Percentiles rank a stretch among this genome's conserved stretches.
Evolutionary conservation across 768 basidiomycete genomes (phyloP).

Genomic region (Sarcodon aspratus): DNA sequence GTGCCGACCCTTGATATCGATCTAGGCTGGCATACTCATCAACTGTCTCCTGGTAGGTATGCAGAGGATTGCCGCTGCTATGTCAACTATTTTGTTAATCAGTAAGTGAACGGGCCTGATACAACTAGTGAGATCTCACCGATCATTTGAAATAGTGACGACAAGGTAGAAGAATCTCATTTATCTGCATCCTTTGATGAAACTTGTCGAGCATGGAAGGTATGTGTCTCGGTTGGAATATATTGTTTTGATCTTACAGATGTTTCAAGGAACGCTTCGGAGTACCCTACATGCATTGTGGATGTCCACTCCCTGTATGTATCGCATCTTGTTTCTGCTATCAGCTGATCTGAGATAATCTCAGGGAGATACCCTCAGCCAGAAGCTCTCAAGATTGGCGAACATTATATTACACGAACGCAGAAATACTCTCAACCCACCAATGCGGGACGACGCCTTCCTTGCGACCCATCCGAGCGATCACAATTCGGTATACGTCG

Average conservation of each 20-base stretch:
- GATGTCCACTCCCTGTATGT: conserved; percentile 32
- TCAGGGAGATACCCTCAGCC: conserved; percentile 27
- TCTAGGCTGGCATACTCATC: conserved; percentile 71
- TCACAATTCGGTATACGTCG: conserved; percentile 35
- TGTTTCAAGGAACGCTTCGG: conserved; percentile 30
- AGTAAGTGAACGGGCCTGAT: conserved; percentile 26
- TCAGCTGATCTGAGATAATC: too few relatives aligned
- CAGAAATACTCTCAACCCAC: conserved; percentile 7
- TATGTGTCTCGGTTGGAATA: conserved; percentile 7
- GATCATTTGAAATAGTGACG: conserved; percentile 23
- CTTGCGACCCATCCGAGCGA: conserved; percentile 45
- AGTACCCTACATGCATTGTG: conserved; percentile 45
- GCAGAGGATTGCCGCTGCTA: conserved; percentile 27
- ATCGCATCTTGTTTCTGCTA: too few relatives aligned
- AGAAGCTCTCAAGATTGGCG: conserved; percentile 18
- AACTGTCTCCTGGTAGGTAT: conserved; percentile 40
- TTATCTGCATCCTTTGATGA: conserved; percentile 35
- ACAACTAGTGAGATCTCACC: not conserved
- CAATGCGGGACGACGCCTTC: conserved; percentile 23
- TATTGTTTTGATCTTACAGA: not conserved
- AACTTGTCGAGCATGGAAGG: conserved; percentile 38
- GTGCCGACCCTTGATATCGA: conserved; percentile 66
- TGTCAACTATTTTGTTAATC: conserved; percentile 38
- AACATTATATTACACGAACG: not conserved
- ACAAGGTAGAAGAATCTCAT: conserved; percentile 34